Conservation (phyloP, 805 yeast genomes). For the Yamadazyma ubonensis region DNA sequence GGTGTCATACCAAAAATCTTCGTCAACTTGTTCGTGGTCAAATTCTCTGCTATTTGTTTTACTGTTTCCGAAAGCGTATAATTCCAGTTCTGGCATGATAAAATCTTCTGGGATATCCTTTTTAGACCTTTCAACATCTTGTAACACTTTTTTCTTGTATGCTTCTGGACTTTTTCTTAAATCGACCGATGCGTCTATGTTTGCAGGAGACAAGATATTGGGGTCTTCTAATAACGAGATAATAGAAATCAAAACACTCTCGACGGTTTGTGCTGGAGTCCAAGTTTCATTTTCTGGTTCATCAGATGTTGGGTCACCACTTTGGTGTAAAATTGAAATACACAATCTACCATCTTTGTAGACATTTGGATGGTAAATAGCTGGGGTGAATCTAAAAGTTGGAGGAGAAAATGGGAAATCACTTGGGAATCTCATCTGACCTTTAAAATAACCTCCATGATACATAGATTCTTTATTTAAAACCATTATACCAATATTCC, state of each 20-base stretch:
- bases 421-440: conserved; percentile 88
- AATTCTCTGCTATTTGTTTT: conserved; percentile 37
- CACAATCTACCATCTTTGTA: conserved; percentile 92
- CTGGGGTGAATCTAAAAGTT: conserved; percentile 85
- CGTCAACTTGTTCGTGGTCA: conserved; percentile 64
- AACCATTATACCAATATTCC: conserved; percentile 93
- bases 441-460: conserved; percentile 92
- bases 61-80: conserved; percentile 38
- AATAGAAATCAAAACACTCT: conserved; percentile 83
- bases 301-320: conserved; percentile 86
- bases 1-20: conserved; percentile 78
- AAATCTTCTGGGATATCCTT: conserved; percentile 86
- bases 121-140: conserved; percentile 81
- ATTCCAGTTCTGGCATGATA: conserved; percentile 70
- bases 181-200: conserved; percentile 91
- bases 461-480: conserved; percentile 84
- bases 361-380: conserved; percentile 93
- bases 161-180: conserved; percentile 79
- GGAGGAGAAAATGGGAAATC: conserved; percentile 96
- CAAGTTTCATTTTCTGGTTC: conserved; percentile 94
- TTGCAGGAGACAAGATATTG: conserved; percentile 89
- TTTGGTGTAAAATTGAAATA: conserved; percentile 87
- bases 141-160: conserved; percentile 70
- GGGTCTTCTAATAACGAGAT: conserved; percentile 92
- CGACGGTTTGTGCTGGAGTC: conserved; percentile 93